Evolutionary conservation across 352 stramenopile species (phyloP), one percentile per base, ranked within the genome.

Genomic region (Globisporangium perplexum): DNA sequence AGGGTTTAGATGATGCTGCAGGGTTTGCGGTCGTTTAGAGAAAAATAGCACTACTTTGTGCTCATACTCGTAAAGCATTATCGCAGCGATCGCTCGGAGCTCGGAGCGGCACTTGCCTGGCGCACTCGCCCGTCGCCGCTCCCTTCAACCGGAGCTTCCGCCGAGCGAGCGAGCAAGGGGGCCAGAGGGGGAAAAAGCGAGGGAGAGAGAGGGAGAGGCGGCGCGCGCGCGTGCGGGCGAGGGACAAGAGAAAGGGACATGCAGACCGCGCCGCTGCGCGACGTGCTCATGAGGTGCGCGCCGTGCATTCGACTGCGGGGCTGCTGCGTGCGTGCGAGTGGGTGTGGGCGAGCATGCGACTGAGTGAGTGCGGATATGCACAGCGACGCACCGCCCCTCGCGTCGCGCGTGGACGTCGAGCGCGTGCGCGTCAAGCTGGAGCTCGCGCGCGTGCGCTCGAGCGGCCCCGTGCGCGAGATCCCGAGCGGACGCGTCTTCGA

Each of bases 401-500:
- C 41, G 33, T 48, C 48, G 28, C 23, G 22, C 47, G 36, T 58
- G 31, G 65, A 85, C 49, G 24, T 73, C 15, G 63, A 85, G 50
- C 55, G 62, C 36, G 50, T 72, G 18, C 63, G 65, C 18, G 50
- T 73, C n/a, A 76, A 74, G 41, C 46, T 83, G 26, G 66, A 83
- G 47, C 60, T 74, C 7, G 73, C 64, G 14, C 69, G 70, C 7
- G 45, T 60, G 20, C 66, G 63, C n/a, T 12, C 76, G 36, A 66
- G 67, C 36, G 45, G 48, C 20, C 59, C 60, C 11, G 38, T 67
- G 28, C 26, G 31, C 5, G 52, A 60, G 5, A 83, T 86, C 39
- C 76, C 78, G 8, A 77, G 58, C 12, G 81, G 76, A 26, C 71
- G 72, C 7, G 66, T 74, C 47, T 92, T 86, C 47, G 81, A 92